These are phyloP conservation scores for Gossypium schwendimanii DNA, from an alignment of 441 rosid genomes.

Conservation along the genomic window DNA sequence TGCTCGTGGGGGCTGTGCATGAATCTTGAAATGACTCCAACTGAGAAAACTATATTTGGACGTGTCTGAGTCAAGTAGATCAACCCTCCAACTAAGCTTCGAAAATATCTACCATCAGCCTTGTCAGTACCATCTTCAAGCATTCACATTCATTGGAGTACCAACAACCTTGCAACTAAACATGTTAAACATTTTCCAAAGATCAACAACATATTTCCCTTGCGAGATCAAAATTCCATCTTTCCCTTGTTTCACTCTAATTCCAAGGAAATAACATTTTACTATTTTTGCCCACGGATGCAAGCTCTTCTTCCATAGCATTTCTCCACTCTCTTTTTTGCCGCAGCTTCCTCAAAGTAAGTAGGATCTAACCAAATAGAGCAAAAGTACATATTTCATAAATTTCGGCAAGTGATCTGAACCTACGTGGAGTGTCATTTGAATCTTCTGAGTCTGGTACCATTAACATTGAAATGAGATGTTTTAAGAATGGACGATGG, in stretches of 20 bases:
- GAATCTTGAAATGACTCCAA: neutral
- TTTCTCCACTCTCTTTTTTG: neutral
- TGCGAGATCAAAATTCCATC: neutral
- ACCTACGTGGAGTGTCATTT: neutral
- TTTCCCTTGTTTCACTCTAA: neutral
- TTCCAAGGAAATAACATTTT: neutral
- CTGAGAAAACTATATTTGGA: neutral
- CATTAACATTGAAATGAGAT: neutral
- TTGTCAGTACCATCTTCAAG: neutral
- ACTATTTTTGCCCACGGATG: too few relatives aligned
- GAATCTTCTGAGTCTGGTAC: neutral
- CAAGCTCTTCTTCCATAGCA: neutral
- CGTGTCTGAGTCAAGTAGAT: neutral
- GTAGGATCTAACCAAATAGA: neutral
- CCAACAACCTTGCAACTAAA: neutral
- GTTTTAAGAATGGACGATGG: neutral
- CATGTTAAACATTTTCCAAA: neutral
- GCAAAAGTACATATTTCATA: neutral
- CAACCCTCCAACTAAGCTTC: neutral
- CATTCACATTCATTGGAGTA: neutral
- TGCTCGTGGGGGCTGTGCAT: neutral
- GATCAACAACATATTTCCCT: neutral
- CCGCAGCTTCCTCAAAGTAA: neutral
- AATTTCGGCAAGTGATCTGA: neutral
- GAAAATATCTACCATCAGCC: neutral